phyloP scores from a whole-genome alignment of 78 protist species.

The Mastigamoeba balamuthi region DNA sequence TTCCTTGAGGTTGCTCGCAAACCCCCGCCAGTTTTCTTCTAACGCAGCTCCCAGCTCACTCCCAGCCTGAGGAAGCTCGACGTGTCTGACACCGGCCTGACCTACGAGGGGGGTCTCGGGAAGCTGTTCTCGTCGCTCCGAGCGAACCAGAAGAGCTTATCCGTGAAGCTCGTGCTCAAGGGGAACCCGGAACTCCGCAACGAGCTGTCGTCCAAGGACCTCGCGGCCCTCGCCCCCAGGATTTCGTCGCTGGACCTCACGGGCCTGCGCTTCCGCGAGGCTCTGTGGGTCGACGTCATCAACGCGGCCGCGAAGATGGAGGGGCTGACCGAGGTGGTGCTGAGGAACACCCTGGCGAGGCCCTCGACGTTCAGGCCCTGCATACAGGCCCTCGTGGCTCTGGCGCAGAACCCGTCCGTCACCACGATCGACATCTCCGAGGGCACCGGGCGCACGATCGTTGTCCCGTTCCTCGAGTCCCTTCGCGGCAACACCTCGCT shows the following conservation, averaged over 20 bases:
- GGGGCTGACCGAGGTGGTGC: background rate
- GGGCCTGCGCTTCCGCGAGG: background rate
- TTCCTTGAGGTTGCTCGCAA: background rate
- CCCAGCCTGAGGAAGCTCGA: background rate
- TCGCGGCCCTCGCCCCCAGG: background rate
- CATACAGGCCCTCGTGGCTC: background rate
- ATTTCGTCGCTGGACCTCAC: background rate
- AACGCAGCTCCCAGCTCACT: background rate
- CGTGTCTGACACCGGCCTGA: background rate
- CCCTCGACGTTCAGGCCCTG: background rate
- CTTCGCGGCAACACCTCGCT: too few species aligned
- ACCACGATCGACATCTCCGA: background rate
- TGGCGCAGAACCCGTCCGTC: background rate
- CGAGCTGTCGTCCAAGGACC: background rate
- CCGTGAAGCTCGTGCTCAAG: background rate
- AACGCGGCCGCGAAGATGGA: background rate
- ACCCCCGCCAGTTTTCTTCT: background rate
- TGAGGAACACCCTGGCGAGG: background rate
- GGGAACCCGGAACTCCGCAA: background rate
- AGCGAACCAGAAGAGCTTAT: background rate
- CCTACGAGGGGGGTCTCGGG: background rate
- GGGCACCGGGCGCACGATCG: background rate
- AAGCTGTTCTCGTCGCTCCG: background rate
- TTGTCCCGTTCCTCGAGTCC: background rate
- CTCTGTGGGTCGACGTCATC: background rate